phyloP scores from a whole-genome alignment of 768 basidiomycete species.

The Termitomyces sp. region DNA sequence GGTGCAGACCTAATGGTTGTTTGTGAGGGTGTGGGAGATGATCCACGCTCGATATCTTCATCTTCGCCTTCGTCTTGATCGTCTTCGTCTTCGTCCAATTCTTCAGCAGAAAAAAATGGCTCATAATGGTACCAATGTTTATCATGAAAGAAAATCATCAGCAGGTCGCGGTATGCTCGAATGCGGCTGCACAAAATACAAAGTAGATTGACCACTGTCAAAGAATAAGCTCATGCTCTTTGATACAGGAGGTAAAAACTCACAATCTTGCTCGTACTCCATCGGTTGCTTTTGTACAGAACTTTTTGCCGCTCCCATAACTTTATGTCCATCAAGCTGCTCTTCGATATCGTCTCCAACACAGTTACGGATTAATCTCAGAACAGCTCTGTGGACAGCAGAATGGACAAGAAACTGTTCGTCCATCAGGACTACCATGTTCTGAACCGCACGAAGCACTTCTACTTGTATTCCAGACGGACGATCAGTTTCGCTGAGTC shows the following conservation, averaged over 20 bases:
- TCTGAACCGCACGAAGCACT: slow-evolving; percentile 80
- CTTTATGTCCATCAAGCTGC: slow-evolving; percentile 70
- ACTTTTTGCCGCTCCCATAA: slow-evolving; percentile 82
- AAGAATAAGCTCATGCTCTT: slow-evolving; percentile 2
- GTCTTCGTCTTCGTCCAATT: slow-evolving; percentile 65
- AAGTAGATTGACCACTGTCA: slow-evolving; percentile 80
- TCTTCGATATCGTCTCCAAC: slow-evolving; percentile 92
- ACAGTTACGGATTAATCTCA: slow-evolving; percentile 79
- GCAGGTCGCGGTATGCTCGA: slow-evolving; percentile 78
- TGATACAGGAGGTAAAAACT: slow-evolving; percentile 22
- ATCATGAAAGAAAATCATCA: slow-evolving; percentile 97
- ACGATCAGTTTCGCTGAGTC: slow-evolving; percentile 77
- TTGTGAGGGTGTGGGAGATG: slow-evolving; percentile 62
- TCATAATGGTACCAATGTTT: slow-evolving; percentile 82
- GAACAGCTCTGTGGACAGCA: slow-evolving; percentile 82
- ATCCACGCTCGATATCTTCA: slow-evolving; percentile 34
- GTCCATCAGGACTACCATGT: slow-evolving; percentile 87
- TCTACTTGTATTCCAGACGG: slow-evolving; percentile 90
- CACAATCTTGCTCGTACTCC: slow-evolving; percentile 85
- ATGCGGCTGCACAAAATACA: slow-evolving; percentile 93
- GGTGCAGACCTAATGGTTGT: slow-evolving; percentile 48
- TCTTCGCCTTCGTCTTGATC: slow-evolving; percentile 50
- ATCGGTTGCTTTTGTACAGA: slow-evolving; percentile 66
- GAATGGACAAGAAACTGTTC: slow-evolving; percentile 93
- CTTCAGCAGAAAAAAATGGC: slow-evolving; percentile 68